phyloP scores from a whole-genome alignment of 2,329 filamentous ascomycete species.

The Claviceps sp. region DNA sequence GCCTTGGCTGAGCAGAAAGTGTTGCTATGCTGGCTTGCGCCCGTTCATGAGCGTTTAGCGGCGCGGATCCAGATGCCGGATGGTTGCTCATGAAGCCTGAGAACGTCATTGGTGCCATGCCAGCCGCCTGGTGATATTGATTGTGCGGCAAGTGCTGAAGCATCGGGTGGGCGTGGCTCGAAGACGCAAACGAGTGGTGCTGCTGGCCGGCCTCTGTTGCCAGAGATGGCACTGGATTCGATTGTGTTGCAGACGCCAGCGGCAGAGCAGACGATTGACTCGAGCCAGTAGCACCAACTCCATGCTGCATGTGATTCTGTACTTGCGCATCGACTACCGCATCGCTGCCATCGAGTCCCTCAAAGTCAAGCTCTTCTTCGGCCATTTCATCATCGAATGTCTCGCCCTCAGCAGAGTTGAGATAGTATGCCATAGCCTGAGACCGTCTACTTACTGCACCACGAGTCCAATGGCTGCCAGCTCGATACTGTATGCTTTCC shows the following conservation, averaged over 20 bases:
- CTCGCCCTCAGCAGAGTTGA: constrained; percentile 17
- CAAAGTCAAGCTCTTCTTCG: constrained; percentile 32
- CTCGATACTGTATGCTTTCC: constrained; percentile 15
- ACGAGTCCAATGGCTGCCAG: constrained; percentile 6
- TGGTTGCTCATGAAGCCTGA: constrained; percentile 18
- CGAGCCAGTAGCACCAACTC: background rate
- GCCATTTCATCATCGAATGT: constrained; percentile 29
- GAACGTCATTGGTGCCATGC: constrained; percentile 11
- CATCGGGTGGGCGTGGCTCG: constrained; percentile 9
- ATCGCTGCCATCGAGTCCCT: constrained; percentile 25
- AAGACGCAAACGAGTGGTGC: constrained; percentile 10
- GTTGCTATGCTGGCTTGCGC: constrained; percentile 19
- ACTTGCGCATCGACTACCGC: constrained; percentile 22
- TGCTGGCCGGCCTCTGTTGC: constrained; percentile 14
- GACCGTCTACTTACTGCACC: constrained; percentile 7
- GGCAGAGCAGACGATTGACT: constrained; percentile 1
- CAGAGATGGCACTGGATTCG: constrained; percentile 16
- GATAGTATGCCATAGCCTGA: constrained; percentile 9
- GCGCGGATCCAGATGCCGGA: constrained; percentile 9
- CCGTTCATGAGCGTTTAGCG: constrained; percentile 10
- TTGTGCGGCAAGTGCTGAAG: constrained; percentile 9
- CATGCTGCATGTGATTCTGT: constrained; percentile 10
- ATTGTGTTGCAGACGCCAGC: constrained; percentile 8
- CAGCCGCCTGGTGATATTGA: constrained; percentile 1
- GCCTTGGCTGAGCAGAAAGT: constrained; percentile 11